Conservation (phyloP, 1,284 basidiomycete genomes). For the Vanrija pseudolonga region DNA sequence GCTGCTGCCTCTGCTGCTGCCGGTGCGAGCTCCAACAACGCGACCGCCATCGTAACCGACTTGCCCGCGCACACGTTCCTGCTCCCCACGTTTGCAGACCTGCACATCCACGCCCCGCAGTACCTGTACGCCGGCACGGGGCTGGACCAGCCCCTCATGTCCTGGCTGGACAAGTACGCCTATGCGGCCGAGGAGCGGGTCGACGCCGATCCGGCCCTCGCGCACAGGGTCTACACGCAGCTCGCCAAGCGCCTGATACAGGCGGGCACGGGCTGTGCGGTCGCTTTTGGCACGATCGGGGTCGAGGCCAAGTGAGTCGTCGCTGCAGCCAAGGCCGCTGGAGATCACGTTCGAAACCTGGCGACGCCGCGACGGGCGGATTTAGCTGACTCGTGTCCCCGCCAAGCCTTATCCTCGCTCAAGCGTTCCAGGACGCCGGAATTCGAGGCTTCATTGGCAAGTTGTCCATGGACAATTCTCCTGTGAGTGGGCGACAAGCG, state of each 20-base stretch:
- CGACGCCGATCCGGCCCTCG: conserved; percentile 61
- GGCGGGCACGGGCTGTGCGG: conserved; percentile 68
- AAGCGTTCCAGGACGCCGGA: conserved; percentile 65
- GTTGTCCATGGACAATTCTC: conserved; percentile 74
- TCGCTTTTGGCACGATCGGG: conserved; percentile 76
- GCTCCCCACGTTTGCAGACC: conserved; percentile 70
- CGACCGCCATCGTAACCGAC: background rate
- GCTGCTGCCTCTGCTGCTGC: background rate
- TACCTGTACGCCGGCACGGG: conserved; percentile 81
- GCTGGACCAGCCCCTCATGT: conserved; percentile 73
- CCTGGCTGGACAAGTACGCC: conserved; percentile 73
- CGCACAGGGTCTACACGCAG: conserved; percentile 61
- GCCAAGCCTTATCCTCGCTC: conserved; percentile 66
- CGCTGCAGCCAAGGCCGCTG: background rate
- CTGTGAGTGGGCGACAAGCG: conserved; percentile 13
- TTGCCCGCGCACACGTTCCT: conserved; percentile 58
- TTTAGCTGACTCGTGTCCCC: background rate
- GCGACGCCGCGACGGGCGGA: background rate
- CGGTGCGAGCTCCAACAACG: background rate
- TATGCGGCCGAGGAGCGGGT: conserved; percentile 72
- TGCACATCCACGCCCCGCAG: conserved; percentile 80
- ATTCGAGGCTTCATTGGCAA: conserved; percentile 76
- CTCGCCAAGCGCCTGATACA: conserved; percentile 63
- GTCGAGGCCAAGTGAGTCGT: conserved; percentile 66
- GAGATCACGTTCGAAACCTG: background rate